Evolutionary conservation across 805 yeast species (phyloP).

Genomic region (Candida sanyiensis): DNA sequence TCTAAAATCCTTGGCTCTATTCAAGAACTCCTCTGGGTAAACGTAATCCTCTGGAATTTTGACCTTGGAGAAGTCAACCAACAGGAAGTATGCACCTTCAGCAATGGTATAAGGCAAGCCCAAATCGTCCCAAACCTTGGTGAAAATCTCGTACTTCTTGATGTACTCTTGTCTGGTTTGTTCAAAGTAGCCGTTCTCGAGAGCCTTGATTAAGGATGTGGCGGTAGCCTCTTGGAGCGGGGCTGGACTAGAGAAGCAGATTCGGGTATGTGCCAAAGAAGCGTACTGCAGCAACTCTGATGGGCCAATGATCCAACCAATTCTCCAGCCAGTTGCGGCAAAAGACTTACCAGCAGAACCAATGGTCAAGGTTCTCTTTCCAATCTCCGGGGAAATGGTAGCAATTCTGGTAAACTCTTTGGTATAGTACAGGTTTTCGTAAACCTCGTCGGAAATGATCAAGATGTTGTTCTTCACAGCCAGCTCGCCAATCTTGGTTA

Average conservation of each 20-base stretch:
- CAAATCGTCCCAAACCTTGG: conserved; percentile 75
- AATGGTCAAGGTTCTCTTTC: conserved; percentile 75
- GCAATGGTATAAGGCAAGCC: conserved; percentile 86
- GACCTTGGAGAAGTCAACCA: conserved; percentile 82
- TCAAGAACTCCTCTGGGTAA: conserved; percentile 63
- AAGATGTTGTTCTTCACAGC: conserved; percentile 82
- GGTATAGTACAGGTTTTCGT: conserved; percentile 79
- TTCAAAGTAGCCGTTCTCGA: conserved; percentile 59
- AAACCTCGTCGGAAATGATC: conserved; percentile 89
- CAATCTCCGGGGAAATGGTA: conserved; percentile 71
- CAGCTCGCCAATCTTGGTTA: conserved; percentile 66
- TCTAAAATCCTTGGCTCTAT: conserved; percentile 78
- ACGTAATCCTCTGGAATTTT: conserved; percentile 68
- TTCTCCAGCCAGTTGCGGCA: conserved; percentile 99
- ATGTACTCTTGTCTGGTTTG: conserved; percentile 61
- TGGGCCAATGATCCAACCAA: conserved; percentile 92
- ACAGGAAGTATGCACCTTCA: conserved; percentile 88
- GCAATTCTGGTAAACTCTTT: conserved; percentile 77
- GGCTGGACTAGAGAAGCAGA: conserved; percentile 85
- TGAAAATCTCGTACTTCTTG: conserved; percentile 68
- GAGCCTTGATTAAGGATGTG: conserved; percentile 61
- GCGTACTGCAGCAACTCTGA: conserved; percentile 77
- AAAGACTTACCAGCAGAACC: conserved; percentile 98
- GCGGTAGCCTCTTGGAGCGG: conserved; percentile 93
- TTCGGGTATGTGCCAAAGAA: conserved; percentile 87